Evolutionary conservation across 169 alveolate species (phyloP).

Genomic region (Plasmodium gonderi): DNA sequence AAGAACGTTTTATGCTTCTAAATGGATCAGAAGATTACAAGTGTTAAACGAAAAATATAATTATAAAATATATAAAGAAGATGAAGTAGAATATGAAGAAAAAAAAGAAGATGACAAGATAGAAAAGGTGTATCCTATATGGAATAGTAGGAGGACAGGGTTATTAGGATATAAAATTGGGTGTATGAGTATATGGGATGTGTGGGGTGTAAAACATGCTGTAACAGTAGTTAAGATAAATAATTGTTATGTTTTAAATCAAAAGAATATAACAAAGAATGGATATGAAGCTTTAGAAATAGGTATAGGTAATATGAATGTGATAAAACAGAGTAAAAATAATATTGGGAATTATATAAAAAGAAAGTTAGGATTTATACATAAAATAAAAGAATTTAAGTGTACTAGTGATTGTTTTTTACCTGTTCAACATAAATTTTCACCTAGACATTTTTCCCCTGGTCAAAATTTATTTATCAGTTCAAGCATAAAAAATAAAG

Average conservation of each 20-base stretch:
- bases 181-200: slow-evolving; percentile 91
- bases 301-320: slow-evolving; percentile 87
- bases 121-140: slow-evolving; percentile 50
- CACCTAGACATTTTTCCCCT: slow-evolving; percentile 89
- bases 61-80: slow-evolving; percentile 48
- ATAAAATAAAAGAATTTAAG: slow-evolving; percentile 86
- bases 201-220: slow-evolving; percentile 90
- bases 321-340: slow-evolving; percentile 83
- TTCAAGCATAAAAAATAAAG: slow-evolving; percentile 88
- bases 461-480: slow-evolving; percentile 91
- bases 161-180: slow-evolving; percentile 89
- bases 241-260: slow-evolving; percentile 87
- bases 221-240: slow-evolving; percentile 89
- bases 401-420: slow-evolving; percentile 90
- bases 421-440: slow-evolving; percentile 88
- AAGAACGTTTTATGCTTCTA: slow-evolving; percentile 61
- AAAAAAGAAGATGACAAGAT: slow-evolving; percentile 57
- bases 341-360: slow-evolving; percentile 85
- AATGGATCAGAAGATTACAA: slow-evolving; percentile 72
- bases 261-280: slow-evolving; percentile 84
- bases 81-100: slow-evolving; percentile 63
- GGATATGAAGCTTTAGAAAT: slow-evolving; percentile 91
- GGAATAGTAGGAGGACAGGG: slow-evolving; percentile 80
- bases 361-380: slow-evolving; percentile 84
- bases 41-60: slow-evolving; percentile 63